These are phyloP conservation scores for Sporothrix curviconia DNA, from an alignment of 2,329 filamentous ascomycete species.

Conservation along the genomic window DNA sequence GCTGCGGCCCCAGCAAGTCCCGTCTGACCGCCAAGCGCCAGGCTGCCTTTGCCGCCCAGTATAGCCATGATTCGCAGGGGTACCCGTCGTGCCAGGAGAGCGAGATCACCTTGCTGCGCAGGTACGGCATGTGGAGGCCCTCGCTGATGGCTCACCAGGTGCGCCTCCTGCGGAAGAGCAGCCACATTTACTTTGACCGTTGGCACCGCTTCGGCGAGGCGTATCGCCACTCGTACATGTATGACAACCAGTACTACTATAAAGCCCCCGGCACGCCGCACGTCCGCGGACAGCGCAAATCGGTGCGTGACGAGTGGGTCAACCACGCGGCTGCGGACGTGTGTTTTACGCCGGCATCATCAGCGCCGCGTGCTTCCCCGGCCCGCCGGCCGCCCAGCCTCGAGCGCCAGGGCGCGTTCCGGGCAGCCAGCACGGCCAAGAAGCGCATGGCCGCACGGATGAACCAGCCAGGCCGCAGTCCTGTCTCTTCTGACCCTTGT, in stretches of 20 bases:
- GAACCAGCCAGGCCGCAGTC: no score
- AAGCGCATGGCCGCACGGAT: not conserved
- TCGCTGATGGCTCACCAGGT: conserved; percentile 1
- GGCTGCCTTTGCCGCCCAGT: not conserved
- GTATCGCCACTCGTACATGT: not conserved
- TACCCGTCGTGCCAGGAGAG: not conserved
- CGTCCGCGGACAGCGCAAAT: not conserved
- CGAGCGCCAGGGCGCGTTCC: conserved; percentile 42
- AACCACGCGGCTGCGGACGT: not conserved
- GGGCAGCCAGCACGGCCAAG: conserved; percentile 34
- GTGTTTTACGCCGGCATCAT: no score
- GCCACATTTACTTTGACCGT: no score
- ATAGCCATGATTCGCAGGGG: not conserved
- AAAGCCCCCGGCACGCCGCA: not conserved
- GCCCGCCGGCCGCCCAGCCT: conserved; percentile 36
- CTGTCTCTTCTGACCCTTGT: no score
- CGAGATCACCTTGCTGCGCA: not conserved
- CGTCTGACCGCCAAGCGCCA: not conserved
- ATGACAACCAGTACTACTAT: not conserved
- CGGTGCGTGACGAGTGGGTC: not conserved
- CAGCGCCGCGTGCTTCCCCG: no score
- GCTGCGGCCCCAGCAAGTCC: not conserved
- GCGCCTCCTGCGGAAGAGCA: not conserved
- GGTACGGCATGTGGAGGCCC: not conserved
- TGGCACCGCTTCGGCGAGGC: no score